Conservation (phyloP, 257 asterid genomes). For the Rubia yunnanensis region DNA sequence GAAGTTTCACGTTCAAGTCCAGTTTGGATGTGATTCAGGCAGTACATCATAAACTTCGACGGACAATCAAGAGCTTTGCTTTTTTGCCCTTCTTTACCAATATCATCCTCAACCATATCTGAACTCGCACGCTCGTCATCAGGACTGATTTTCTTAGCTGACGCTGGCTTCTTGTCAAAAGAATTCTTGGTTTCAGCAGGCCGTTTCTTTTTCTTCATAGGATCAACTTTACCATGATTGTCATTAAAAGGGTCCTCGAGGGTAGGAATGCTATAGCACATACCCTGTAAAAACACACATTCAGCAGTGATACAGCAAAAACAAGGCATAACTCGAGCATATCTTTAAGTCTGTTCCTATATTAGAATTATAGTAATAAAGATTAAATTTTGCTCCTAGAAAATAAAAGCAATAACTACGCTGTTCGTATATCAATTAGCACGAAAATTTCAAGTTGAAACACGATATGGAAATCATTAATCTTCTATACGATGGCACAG, state of each 20-base stretch:
- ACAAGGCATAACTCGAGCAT: neutral
- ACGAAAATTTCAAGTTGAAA: no score
- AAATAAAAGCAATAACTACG: neutral
- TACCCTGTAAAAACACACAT: constrained; percentile 47
- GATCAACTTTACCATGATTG: constrained; percentile 31
- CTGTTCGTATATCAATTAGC: neutral
- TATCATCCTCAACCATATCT: constrained; percentile 9
- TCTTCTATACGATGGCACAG: no score
- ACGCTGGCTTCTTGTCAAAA: constrained; percentile 21
- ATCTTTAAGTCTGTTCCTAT: no score
- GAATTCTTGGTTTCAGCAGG: constrained; percentile 14
- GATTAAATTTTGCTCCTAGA: neutral
- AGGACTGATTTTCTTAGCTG: constrained; percentile 7
- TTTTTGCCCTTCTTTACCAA: constrained; percentile 21
- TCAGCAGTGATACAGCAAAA: neutral
- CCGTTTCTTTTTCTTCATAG: constrained; percentile 32
- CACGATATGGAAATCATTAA: no score
- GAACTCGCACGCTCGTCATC: neutral
- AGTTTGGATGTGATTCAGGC: constrained; percentile 60
- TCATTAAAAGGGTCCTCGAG: constrained; percentile 82
- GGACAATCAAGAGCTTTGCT: constrained; percentile 37
- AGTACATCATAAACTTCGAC: constrained; percentile 52
- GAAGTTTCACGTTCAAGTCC: constrained; percentile 30
- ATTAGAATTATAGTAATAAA: no score
- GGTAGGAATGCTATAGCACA: constrained; percentile 91